Evolutionary conservation across 768 basidiomycete genomes (phyloP).

Genomic region (Boletus tylopilopsis): DNA sequence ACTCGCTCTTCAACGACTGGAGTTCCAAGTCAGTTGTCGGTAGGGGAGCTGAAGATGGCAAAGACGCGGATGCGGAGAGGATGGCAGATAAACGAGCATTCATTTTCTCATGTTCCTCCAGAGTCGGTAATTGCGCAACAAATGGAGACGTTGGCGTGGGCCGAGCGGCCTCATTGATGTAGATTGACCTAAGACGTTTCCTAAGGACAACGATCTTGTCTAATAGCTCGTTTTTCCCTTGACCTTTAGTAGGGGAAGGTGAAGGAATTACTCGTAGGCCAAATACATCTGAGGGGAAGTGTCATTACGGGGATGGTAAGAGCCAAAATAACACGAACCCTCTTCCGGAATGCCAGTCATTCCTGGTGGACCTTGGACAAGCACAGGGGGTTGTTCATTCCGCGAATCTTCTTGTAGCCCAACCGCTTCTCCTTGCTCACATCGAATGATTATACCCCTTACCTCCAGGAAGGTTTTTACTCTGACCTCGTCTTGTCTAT

Average conservation of each 20-base stretch:
- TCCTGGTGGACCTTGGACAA: background rate
- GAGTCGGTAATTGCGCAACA: conserved; percentile 48
- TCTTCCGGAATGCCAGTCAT: conserved; percentile 10
- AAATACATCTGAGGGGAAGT: conserved; percentile 53
- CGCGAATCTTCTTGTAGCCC: background rate
- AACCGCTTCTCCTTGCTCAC: conserved; percentile 1
- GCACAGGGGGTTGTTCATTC: background rate
- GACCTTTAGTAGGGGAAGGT: conserved; percentile 30
- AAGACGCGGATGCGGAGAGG: conserved; percentile 38
- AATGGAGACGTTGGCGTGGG: conserved; percentile 33
- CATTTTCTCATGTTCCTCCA: conserved; percentile 46
- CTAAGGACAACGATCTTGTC: conserved; percentile 50
- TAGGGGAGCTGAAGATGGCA: conserved; percentile 45
- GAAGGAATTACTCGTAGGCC: conserved; percentile 39
- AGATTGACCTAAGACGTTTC: conserved; percentile 58
- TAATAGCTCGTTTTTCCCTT: conserved; percentile 45
- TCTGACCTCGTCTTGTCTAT: background rate
- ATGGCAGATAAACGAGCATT: conserved; percentile 45
- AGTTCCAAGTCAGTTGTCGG: conserved; percentile 51
- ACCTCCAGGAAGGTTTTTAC: background rate
- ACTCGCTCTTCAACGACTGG: conserved; percentile 55
- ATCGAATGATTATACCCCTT: background rate
- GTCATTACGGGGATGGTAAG: conserved; percentile 3
- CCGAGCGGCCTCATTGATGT: conserved; percentile 51
- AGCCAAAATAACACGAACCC: conserved; percentile 19